A percentile compares a stretch with the other conserved stretches of the same genome.
These are phyloP conservation scores for Pyrenophora tritici-repentis DNA, from an alignment of 2,329 filamentous ascomycete genomes.

Conservation along the genomic window DNA sequence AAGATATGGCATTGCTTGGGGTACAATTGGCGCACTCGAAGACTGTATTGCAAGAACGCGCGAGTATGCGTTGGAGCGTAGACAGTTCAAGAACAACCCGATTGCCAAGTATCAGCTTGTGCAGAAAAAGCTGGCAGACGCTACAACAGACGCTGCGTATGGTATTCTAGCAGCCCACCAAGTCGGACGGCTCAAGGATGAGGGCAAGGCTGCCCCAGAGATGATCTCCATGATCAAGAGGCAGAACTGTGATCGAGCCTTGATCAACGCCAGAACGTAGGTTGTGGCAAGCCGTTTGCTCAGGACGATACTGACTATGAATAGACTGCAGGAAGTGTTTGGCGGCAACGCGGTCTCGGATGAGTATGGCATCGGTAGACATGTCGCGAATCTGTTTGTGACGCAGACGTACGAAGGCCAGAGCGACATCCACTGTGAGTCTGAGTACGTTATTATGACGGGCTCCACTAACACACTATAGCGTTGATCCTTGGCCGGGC, in stretches of 20 bases:
- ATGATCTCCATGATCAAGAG: constrained; percentile 98
- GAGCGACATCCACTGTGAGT: constrained; percentile 93
- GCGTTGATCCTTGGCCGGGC: constrained; percentile 57
- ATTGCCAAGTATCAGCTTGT: constrained; percentile 95
- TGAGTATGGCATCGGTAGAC: constrained; percentile 92
- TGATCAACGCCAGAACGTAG: constrained; percentile 73
- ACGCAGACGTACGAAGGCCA: constrained; percentile 98
- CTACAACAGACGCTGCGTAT: constrained; percentile 85
- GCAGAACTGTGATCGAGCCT: constrained; percentile 92
- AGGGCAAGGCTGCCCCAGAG: constrained; percentile 84
- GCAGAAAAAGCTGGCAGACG: constrained; percentile 97
- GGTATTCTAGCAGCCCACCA: constrained; percentile 89
- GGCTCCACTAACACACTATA: constrained; percentile 41
- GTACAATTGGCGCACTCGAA: constrained; percentile 90
- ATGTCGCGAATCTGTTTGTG: constrained; percentile 95
- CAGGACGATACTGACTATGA: constrained; percentile 19
- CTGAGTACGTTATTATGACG: not conserved
- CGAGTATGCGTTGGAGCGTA: constrained; percentile 87
- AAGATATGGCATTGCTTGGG: constrained; percentile 90
- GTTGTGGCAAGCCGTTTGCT: constrained; percentile 27
- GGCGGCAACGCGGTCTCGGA: constrained; percentile 98
- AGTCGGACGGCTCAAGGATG: constrained; percentile 90
- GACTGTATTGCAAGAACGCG: constrained; percentile 83
- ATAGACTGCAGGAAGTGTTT: constrained; percentile 87
- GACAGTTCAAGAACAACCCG: constrained; percentile 95